phyloP scores from a whole-genome alignment of 2,329 filamentous ascomycete genomes.

The Verticillium isaacii region DNA sequence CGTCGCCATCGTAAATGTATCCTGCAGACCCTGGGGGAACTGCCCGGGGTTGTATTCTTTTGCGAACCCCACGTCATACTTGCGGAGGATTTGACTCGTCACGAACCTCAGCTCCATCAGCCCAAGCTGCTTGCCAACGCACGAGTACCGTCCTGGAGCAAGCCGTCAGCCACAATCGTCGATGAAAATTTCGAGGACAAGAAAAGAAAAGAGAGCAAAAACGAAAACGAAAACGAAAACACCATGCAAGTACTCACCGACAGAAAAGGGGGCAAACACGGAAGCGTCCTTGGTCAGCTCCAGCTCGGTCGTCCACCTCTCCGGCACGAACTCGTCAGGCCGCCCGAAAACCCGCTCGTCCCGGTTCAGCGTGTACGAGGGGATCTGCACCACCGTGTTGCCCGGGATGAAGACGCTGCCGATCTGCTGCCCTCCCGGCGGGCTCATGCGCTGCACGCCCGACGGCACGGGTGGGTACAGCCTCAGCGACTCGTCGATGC shows the following conservation, averaged over 20 bases:
- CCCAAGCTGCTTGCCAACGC: constrained; percentile 29
- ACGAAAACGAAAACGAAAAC: neutral
- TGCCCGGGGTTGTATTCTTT: constrained; percentile 2
- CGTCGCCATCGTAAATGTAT: constrained; percentile 10
- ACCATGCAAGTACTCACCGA: constrained; percentile 12
- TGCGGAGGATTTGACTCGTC: constrained; percentile 9
- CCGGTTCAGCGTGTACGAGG: constrained; percentile 14
- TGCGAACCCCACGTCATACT: constrained; percentile 8
- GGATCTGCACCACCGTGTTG: constrained; percentile 25
- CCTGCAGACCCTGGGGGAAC: constrained; percentile 7
- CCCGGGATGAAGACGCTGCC: constrained; percentile 28
- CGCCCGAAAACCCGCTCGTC: constrained; percentile 14
- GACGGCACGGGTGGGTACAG: constrained; percentile 30
- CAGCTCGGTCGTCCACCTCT: constrained; percentile 14
- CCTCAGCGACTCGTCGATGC: constrained; percentile 34
- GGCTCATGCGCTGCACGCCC: constrained; percentile 28
- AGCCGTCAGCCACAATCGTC: neutral
- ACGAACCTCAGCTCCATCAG: constrained; percentile 24
- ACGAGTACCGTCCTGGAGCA: constrained; percentile 23
- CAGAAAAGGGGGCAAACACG: constrained; percentile 20
- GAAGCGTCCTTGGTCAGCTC: constrained; percentile 16
- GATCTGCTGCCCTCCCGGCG: constrained; percentile 28
- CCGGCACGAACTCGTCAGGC: constrained; percentile 19
- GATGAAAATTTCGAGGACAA: neutral
- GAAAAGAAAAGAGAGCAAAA: neutral